A percentile compares a stretch with the other conserved stretches of the same genome.
These are phyloP conservation scores for Paramecium pentaurelia DNA, from an alignment of 73 alveolate genomes.

Conservation along the genomic window DNA sequence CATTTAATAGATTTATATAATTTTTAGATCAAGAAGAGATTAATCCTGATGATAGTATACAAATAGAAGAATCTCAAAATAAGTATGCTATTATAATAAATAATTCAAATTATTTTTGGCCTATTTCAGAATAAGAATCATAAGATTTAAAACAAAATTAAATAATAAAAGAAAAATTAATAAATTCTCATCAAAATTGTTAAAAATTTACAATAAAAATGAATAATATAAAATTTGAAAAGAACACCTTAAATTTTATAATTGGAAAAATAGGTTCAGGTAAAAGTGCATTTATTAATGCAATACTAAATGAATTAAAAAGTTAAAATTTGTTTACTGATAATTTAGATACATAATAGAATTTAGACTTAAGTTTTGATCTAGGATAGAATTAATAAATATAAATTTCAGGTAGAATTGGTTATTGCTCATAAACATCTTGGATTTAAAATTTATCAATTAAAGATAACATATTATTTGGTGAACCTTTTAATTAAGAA, in stretches of 20 bases:
- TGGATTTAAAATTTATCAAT: conserved; percentile 74
- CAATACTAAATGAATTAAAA: background rate
- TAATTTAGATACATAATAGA: background rate
- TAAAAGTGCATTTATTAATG: background rate
- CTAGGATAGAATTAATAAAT: conserved; percentile 24
- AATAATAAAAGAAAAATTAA: background rate
- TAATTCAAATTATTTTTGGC: background rate
- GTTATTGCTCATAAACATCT: conserved; percentile 63
- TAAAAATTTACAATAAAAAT: background rate
- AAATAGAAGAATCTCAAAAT: background rate
- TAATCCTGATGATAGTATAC: background rate
- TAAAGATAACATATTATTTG: conserved; percentile 72
- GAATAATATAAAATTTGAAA: background rate
- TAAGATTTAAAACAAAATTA: background rate
- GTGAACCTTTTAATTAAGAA: conserved; percentile 46
- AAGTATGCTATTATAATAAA: background rate
- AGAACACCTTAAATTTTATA: background rate
- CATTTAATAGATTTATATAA: background rate
- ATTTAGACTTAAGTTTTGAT: background rate
- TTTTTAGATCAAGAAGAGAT: conserved; percentile 7
- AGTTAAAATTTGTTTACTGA: background rate
- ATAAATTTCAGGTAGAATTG: conserved; percentile 52
- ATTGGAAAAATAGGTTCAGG: conserved; percentile 22
- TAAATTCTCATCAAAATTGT: background rate
- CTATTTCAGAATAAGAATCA: background rate